Conservation (phyloP, 1,139 yeast genomes). For the Yamadazyma siamensis region DNA sequence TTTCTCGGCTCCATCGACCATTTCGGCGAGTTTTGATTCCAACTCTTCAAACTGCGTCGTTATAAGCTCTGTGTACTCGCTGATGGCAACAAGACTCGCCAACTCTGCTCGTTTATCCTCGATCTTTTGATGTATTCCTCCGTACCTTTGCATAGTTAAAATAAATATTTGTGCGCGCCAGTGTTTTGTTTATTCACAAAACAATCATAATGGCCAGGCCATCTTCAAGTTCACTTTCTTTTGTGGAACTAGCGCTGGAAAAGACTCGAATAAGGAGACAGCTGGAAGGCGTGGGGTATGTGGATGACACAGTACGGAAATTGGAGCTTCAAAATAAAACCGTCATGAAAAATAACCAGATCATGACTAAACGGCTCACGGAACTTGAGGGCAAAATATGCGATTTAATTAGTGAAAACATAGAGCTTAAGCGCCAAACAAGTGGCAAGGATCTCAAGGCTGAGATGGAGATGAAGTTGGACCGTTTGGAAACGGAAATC, state of each 20-base stretch:
- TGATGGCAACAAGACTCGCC: conserved; percentile 47
- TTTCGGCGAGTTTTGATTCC: conserved; percentile 44
- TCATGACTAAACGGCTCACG: conserved; percentile 44
- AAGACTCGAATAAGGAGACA: conserved; percentile 2
- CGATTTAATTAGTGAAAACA: conserved; percentile 46
- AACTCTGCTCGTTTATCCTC: conserved; percentile 52
- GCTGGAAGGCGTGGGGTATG: not conserved
- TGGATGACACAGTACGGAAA: conserved; percentile 6
- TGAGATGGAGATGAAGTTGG: conserved; percentile 8
- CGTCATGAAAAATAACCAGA: conserved; percentile 54
- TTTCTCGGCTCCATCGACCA: conserved; percentile 59
- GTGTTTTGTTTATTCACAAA: conserved; percentile 7
- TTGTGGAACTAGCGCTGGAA: conserved; percentile 11
- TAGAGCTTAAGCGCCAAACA: conserved; percentile 23
- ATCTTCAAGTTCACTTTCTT: conserved; percentile 14
- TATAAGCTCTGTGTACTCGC: conserved; percentile 43
- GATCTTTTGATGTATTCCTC: conserved; percentile 28
- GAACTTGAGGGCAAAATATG: conserved; percentile 49
- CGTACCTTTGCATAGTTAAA: conserved; percentile 10
- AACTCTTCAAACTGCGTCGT: conserved; percentile 48
- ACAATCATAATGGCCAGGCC: conserved; percentile 16
- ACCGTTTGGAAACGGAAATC: conserved; percentile 9
- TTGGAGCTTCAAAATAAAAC: conserved; percentile 47
- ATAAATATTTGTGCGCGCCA: too few species aligned
- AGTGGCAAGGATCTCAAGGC: conserved; percentile 3